These are phyloP conservation scores for Aegle marmelos DNA, from an alignment of 345 rosid species.

Conservation along the genomic window DNA sequence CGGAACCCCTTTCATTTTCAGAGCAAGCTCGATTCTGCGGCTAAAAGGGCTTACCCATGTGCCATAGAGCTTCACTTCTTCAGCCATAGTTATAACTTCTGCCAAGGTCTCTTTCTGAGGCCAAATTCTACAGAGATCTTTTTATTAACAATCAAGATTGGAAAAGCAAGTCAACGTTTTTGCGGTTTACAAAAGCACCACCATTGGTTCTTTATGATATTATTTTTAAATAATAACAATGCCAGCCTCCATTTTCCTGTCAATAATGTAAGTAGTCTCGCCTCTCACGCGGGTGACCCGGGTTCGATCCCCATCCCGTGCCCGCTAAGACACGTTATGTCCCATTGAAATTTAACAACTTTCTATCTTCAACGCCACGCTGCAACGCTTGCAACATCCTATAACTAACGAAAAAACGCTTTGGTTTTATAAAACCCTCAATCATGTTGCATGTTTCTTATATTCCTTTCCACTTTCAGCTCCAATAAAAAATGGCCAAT, in stretches of 20 bases:
- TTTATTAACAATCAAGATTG: neutral
- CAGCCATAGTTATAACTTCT: neutral
- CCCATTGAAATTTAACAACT: neutral
- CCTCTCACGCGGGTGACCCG: conserved; percentile 78
- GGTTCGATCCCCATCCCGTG: conserved; percentile 77
- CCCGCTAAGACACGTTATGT: conserved; percentile 16
- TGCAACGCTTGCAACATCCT: neutral
- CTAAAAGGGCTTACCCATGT: conserved; percentile 36
- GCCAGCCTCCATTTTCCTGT: too few species aligned
- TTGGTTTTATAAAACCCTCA: neutral
- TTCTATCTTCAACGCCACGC: conserved; percentile 10
- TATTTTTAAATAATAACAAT: too few species aligned
- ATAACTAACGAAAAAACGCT: neutral
- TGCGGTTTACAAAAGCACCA: too few species aligned
- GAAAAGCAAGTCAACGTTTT: too few species aligned
- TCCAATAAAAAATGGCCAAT: conserved; percentile 15
- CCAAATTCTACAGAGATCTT: neutral
- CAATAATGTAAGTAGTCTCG: conserved; percentile 32
- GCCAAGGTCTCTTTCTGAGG: neutral
- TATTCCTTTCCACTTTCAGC: neutral
- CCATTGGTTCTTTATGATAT: too few species aligned
- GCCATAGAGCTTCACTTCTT: conserved; percentile 42
- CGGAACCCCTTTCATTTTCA: conserved; percentile 38
- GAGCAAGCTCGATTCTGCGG: conserved; percentile 35
- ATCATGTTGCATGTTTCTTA: neutral